Evolutionary conservation across 176 grass and related monocot genomes (phyloP).

Genomic region (Lolium multiflorum): DNA sequence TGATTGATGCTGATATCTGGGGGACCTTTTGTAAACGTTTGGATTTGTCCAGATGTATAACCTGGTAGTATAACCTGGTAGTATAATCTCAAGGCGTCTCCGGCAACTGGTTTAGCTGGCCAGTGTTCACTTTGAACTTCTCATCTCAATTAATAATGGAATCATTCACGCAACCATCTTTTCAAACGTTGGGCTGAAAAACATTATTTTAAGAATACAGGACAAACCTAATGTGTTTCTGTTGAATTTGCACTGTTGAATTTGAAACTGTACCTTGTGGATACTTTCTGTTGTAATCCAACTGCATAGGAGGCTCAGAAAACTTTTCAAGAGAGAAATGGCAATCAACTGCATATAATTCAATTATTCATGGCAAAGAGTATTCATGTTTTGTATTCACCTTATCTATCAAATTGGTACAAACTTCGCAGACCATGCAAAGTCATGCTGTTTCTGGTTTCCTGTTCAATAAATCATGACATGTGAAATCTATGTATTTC

Average conservation of each 20-base stretch:
- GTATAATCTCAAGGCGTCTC: not conserved
- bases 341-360: not conserved
- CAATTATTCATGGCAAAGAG: not conserved
- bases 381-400: not conserved
- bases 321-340: not conserved
- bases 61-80: conserved; percentile 9
- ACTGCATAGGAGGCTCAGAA: not conserved
- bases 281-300: not conserved
- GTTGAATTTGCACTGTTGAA: not conserved
- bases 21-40: conserved; percentile 34
- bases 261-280: not conserved
- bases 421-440: not conserved
- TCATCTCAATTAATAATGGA: not conserved
- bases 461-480: not conserved
- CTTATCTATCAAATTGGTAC: not conserved
- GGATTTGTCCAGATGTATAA: conserved; percentile 35
- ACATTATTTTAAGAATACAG: conserved; percentile 6
- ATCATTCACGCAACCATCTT: not conserved
- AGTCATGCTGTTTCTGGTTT: not conserved
- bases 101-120: not conserved
- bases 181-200: conserved; percentile 12
- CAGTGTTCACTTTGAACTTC: not conserved
- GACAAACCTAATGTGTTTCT: conserved; percentile 21
- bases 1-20: conserved; percentile 34
- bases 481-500: not conserved